These are phyloP conservation scores for Aspergillus saccharolyticus DNA, from an alignment of 495 filamentous ascomycete genomes.

Conservation along the genomic window DNA sequence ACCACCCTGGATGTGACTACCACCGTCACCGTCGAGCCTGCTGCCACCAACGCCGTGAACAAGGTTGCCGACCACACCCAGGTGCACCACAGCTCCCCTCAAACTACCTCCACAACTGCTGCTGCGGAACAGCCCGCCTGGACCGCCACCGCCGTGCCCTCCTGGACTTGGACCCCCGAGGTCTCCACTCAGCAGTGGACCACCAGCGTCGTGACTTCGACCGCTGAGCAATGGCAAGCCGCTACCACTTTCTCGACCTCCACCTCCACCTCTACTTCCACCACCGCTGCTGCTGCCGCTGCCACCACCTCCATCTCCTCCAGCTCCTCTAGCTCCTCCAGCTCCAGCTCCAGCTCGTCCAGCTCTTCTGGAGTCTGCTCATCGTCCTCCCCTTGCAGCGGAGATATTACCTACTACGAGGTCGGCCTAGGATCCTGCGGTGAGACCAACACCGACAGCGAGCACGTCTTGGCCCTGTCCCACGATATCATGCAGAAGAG, in stretches of 20 bases:
- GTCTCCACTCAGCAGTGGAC: not conserved
- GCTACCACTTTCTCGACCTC: not conserved
- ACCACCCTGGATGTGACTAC: constrained; percentile 42
- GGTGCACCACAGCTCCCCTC: not conserved
- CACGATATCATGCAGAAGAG: constrained; percentile 52
- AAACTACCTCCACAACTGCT: constrained; percentile 10
- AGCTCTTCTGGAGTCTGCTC: constrained; percentile 31
- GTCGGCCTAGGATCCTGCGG: constrained; percentile 45
- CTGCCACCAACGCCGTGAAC: not conserved
- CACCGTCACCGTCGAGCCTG: constrained; percentile 21
- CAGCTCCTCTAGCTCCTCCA: constrained; percentile 15
- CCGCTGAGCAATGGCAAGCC: not conserved
- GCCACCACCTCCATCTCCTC: constrained; percentile 10
- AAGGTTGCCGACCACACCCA: not conserved
- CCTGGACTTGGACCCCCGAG: not conserved
- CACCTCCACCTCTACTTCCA: not conserved
- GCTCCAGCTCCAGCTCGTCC: constrained; percentile 6
- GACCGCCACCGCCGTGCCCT: constrained; percentile 8
- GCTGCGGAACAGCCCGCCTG: constrained; percentile 7
- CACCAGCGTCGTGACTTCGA: not conserved
- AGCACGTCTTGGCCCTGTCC: constrained; percentile 45
- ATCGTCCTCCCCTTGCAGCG: constrained; percentile 31
- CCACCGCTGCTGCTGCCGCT: constrained; percentile 8
- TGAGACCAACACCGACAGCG: constrained; percentile 37
- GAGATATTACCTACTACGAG: constrained; percentile 46